Evolutionary conservation across 768 basidiomycete species (phyloP).

Genomic region (Mycena polygramma): DNA sequence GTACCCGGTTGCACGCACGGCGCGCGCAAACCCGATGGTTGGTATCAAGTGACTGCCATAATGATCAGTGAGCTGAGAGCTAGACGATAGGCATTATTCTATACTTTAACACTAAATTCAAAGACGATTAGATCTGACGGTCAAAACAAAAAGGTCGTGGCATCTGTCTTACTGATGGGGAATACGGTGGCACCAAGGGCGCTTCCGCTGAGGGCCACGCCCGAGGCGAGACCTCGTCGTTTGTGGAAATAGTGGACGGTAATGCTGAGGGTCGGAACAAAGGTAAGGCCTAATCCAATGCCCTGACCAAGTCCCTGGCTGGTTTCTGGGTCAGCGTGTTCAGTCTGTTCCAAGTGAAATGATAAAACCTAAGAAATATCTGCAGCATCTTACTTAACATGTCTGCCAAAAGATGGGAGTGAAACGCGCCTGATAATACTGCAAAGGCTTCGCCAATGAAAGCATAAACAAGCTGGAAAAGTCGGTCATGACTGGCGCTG

Average conservation of each 20-base stretch:
- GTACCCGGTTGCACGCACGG: constrained; percentile 47
- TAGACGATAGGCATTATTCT: neutral
- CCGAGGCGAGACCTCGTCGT: constrained; percentile 57
- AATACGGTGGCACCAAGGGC: constrained; percentile 23
- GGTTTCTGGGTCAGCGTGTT: no score
- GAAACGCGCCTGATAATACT: constrained; percentile 45
- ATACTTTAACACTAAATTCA: neutral
- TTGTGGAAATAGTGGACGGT: constrained; percentile 57
- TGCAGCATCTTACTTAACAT: constrained; percentile 12
- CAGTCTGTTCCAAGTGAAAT: no score
- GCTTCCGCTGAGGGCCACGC: constrained; percentile 56
- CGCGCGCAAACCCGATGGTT: constrained; percentile 43
- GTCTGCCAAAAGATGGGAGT: neutral
- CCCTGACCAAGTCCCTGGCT: constrained; percentile 47
- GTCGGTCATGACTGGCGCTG: neutral
- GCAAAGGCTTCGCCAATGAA: constrained; percentile 50
- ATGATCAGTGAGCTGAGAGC: neutral
- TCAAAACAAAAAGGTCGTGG: no score
- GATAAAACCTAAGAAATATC: constrained; percentile 27
- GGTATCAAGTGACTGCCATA: constrained; percentile 5
- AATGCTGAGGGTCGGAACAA: constrained; percentile 54
- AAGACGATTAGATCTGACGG: no score
- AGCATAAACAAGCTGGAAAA: constrained; percentile 54
- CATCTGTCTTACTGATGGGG: constrained; percentile 16
- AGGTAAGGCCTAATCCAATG: constrained; percentile 54